Base-by-base conservation (phyloP, 345 rosid species). In the Lepidium africanum region DNA sequence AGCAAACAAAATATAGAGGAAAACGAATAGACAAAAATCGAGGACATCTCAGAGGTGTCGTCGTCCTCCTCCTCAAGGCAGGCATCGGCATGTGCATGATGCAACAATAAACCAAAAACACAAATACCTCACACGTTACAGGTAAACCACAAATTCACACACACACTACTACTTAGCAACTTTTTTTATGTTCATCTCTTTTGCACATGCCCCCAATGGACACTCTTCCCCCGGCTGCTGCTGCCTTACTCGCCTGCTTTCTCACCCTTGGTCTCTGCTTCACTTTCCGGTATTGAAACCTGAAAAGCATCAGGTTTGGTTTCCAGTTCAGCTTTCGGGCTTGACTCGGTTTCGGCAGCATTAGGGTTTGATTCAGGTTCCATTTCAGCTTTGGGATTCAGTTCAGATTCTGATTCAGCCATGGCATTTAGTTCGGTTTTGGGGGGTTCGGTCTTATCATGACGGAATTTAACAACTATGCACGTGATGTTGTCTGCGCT, bases 401-500 rank as follows among this genome's bases (percentile, higher is more conserved):
- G 45, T 60, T 66, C 72, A 3, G 59, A 16, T 32, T 67, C 64
- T 0, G 58, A 6, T 36, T 53, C 70, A 54, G 52, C 59, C 38
- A 37, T 30, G 12, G 59, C 12, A 15, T 32, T 39, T 60, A 41
- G 35, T 48, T 74, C 70, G 9, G 77, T 53, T 56, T 69, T 33
- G 25, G 63, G 65, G 15, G 78, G 41, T 56, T 77, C 79, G 13
- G 77, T 79, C 69, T 78, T 73, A 35, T 63, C 70, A 53, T 82
- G 96, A 80, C 63, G 82, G 79, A 95, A 87, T 76, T 73, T 86
- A 74, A 91, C 99, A 67, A 94, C 97, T 35, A 94, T 87, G 79
- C 97, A 94, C 0, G 99, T 91, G 79, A 94, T 91, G 78, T 95
- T 95, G 81, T 91, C 99, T 8, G 93, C 96, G 54, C 99, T 95